Evolutionary conservation across 169 alveolate genomes (phyloP).

Genomic region (Plasmodium blacklocki): DNA sequence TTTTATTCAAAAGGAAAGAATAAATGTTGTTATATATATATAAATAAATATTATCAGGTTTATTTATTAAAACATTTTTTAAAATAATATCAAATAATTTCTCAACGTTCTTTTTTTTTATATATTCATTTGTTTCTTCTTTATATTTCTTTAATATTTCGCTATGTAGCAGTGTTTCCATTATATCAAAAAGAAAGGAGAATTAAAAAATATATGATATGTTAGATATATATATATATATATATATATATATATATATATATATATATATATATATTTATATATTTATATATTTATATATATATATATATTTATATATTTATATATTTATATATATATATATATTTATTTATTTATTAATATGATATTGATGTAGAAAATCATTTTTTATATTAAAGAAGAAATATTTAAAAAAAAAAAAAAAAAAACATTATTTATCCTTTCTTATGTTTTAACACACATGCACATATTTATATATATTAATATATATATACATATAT

Average conservation of each 20-base stretch:
- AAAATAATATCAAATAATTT: conserved; percentile 57
- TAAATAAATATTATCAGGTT: conserved; percentile 61
- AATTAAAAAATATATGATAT: background rate
- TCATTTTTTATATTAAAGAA: too few relatives aligned
- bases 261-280: background rate
- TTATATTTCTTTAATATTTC: conserved; percentile 59
- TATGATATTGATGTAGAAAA: background rate
- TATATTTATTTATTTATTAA: background rate
- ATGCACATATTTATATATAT: too few relatives aligned
- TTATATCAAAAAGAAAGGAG: background rate
- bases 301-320: background rate
- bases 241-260: conserved; percentile 13
- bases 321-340: background rate
- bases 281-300: background rate
- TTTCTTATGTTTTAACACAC: too few relatives aligned
- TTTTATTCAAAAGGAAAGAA: conserved; percentile 65
- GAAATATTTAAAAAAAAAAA: too few relatives aligned
- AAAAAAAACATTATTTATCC: too few relatives aligned
- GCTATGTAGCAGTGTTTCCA: conserved; percentile 64
- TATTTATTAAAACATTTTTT: conserved; percentile 60
- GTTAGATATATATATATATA: background rate
- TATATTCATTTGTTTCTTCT: conserved; percentile 70
- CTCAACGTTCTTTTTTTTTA: conserved; percentile 54
- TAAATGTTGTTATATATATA: conserved; percentile 63
- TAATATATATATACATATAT: too few relatives aligned